Evolutionary conservation across 192 early-diverging fungal species (phyloP), one percentile per base, ranked within the genome.

Genomic region (Coemansia sp.): DNA sequence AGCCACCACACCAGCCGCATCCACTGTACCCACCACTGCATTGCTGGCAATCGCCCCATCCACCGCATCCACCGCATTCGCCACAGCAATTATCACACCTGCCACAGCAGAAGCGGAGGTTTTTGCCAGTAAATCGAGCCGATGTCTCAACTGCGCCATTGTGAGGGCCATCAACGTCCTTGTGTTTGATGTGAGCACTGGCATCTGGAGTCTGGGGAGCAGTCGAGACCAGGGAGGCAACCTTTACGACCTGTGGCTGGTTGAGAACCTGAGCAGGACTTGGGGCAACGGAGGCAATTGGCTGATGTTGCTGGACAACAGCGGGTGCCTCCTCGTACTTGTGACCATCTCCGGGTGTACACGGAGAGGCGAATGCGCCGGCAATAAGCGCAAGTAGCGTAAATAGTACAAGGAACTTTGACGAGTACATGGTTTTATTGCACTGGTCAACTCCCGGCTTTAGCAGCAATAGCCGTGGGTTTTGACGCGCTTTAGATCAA

Each of bases 91-190:
- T 58, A 24, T 61, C 49, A 10, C 68, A 63, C 23, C 54, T 52
- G 44, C 34, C 34, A 44, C 68, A 70, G 47, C 66, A 74, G 54
- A 58, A 63, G 15, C 60, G 73, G 14, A 75, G 60, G 28, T 75
- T 67, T 26, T 75, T 75, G 6, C 58, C 67, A 3, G 37, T 15
- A 10, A 48, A 38, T 47, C 20, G 56, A 44, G 68, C 25, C 18
- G 53, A 21, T 42, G 59, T 26, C 6, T 54, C 52, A 2, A 26
- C 26, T 1, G 52, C 20, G 12, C 5, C 50, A 23, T 52, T n/a
- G 52, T 54, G 52, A n/a, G 52, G 1, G 14, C 26, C 52, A 28
- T 31, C 26, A 14, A 54, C 14, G 17, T 24, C 8, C n/a, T 54
- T 54, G 24, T 54, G 18, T 25, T 54, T 26, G n/a, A 10, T 11